Evolutionary conservation across 495 filamentous ascomycete genomes (phyloP), one percentile per base, ranked within the genome.

Genomic region (Lophiotrema nucula): DNA sequence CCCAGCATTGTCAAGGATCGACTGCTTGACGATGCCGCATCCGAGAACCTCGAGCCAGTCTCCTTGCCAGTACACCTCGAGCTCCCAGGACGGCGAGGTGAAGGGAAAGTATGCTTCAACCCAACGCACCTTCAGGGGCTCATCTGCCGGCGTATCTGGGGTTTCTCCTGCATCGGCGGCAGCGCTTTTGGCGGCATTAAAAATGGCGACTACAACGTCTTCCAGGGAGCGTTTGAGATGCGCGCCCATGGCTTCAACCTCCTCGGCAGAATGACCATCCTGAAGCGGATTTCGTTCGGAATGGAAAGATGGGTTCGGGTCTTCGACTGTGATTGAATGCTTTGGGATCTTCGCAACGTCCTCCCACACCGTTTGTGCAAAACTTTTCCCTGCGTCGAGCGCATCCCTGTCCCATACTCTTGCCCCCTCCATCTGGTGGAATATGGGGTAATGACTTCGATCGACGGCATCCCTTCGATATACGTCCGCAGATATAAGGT

Each of bases 381-480:
- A 47, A 1, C 31, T 35, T 55, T 89, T 77, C 18, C 78, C 80
- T 45, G 75, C 73, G 5, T 81, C 74, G 5, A 82, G 75, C 55
- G 76, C 77, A 19, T 48, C 69, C 11, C 90, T 83, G 71, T 95
- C 89, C 93, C 93, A 98, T 55, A 90, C 84, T 60, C 85, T 79
- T 6, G 92, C 92, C 13, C 90, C 95, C 69, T 98, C 93, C 90
- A 97, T 97, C 75, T 98, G 93, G 74, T 98, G 95, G 73, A 98
- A 98, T 53, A 96, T 81, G 2, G 93, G 93, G 77, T 96, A 97
- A 72, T 98, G 93, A 63, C 83, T 89, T 48, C 89, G 84, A 70
- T 98, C 93, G 66, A 98, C 86, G 24, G 92, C 91, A 80, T 98
- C 93, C 54, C 93, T 81, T 19, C 93, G 84, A 73, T 97, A 98